Conservation (phyloP, 768 basidiomycete genomes). For the Kwoniella newhampshirensis region DNA sequence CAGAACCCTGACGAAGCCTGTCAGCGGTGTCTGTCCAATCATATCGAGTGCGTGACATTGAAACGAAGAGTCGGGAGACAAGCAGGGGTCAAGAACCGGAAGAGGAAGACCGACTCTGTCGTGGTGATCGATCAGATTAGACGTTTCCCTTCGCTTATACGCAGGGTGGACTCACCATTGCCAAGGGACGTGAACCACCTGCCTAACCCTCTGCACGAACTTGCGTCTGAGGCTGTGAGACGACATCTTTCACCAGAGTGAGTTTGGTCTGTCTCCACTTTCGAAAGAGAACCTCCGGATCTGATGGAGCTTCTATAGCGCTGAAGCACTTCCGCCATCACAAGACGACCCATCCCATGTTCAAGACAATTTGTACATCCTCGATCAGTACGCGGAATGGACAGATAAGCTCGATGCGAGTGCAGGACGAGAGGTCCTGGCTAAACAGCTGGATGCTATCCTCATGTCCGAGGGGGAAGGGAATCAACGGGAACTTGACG, state of each 20-base stretch:
- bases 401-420: constrained; percentile 2
- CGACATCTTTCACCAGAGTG: constrained; percentile 17
- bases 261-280: no score
- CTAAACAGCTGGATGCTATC: constrained; percentile 4
- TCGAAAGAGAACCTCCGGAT: no score
- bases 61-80: constrained; percentile 18
- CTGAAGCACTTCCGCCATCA: no score
- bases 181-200: constrained; percentile 9
- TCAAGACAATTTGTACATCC: constrained; percentile 5
- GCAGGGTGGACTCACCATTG: not conserved
- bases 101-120: constrained; percentile 3
- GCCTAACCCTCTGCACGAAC: constrained; percentile 17
- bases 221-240: constrained; percentile 22
- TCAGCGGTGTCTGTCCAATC: constrained; percentile 7
- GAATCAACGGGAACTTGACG: not conserved
- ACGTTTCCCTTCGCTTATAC: not conserved
- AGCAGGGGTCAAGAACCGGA: constrained; percentile 17
- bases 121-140: not conserved
- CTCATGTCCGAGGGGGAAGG: not conserved
- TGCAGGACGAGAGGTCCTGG: constrained; percentile 1
- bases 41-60: constrained; percentile 12
- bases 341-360: not conserved
- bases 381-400: constrained; percentile 18
- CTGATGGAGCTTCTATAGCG: no score
- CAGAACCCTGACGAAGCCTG: constrained; percentile 11